phyloP scores from a whole-genome alignment of 768 basidiomycete species.

The Leccinum truebloodii region DNA sequence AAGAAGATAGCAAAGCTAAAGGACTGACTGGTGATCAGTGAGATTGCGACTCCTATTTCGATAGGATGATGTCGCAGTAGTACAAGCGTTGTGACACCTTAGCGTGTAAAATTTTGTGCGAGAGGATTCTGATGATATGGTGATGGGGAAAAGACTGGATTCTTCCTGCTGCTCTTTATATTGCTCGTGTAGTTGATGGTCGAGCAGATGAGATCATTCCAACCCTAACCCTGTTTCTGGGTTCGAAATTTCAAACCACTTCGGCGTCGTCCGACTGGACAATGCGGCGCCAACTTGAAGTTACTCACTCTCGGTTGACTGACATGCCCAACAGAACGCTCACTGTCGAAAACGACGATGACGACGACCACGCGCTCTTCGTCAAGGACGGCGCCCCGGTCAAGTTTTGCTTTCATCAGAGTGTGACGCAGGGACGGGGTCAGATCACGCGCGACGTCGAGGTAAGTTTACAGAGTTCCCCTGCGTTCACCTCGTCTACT shows the following conservation, averaged over 20 bases:
- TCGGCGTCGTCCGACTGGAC: not conserved
- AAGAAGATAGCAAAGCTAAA: no score
- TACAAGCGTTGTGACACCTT: no score
- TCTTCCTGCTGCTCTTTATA: no score
- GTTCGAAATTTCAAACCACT: conserved; percentile 24
- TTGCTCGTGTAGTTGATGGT: no score
- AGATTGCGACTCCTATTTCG: no score
- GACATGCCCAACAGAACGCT: not conserved
- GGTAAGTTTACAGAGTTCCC: conserved; percentile 13
- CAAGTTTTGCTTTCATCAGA: conserved; percentile 30
- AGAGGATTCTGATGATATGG: no score
- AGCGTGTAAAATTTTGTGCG: no score
- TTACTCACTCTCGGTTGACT: not conserved
- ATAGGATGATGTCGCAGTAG: no score
- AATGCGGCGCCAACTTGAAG: not conserved
- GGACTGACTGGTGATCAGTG: no score
- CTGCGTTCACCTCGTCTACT: not conserved
- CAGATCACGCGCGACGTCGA: conserved; percentile 22
- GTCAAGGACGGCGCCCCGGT: conserved; percentile 23
- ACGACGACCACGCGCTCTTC: conserved; percentile 19
- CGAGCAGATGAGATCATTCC: conserved; percentile 4
- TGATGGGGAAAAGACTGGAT: no score
- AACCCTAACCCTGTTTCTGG: conserved; percentile 34
- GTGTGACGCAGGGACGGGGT: conserved; percentile 24
- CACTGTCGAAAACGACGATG: conserved; percentile 7